These are phyloP conservation scores for Blastobotrys apis DNA, from an alignment of 1,139 yeast genomes.

Conservation along the genomic window DNA sequence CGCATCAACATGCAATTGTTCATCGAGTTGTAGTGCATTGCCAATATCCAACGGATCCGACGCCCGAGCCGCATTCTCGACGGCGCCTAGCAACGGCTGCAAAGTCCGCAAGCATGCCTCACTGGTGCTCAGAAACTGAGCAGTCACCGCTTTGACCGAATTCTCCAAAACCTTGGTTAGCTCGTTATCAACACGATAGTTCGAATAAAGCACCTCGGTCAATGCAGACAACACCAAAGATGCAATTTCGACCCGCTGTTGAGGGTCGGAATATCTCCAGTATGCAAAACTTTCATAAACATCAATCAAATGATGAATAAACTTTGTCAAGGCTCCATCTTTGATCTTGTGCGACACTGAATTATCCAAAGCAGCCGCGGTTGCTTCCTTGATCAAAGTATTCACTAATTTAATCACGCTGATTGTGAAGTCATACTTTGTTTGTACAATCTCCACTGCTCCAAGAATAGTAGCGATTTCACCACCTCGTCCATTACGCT, in stretches of 20 bases:
- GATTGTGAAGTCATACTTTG: slow-evolving; percentile 61
- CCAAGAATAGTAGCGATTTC: slow-evolving; percentile 60
- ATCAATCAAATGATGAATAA: slow-evolving; percentile 54
- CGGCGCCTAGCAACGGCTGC: slow-evolving; percentile 50
- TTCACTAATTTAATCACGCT: slow-evolving; percentile 53
- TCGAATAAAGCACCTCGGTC: slow-evolving; percentile 49
- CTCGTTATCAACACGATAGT: slow-evolving; percentile 46
- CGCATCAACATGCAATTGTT: slow-evolving; percentile 32
- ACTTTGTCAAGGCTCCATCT: slow-evolving; percentile 51
- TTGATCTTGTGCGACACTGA: slow-evolving; percentile 45
- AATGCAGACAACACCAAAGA: slow-evolving; percentile 53
- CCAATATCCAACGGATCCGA: slow-evolving; percentile 44
- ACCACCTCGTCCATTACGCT: slow-evolving; percentile 67
- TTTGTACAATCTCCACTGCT: slow-evolving; percentile 66
- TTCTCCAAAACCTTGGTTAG: slow-evolving; percentile 43
- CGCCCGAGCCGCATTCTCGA: slow-evolving; percentile 46
- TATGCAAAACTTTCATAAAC: slow-evolving; percentile 70
- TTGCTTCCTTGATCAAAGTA: slow-evolving; percentile 51
- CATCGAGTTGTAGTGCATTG: slow-evolving; percentile 26
- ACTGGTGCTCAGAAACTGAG: slow-evolving; percentile 53
- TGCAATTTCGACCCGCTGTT: slow-evolving; percentile 63
- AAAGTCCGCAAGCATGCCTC: slow-evolving; percentile 53
- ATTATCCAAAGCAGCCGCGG: slow-evolving; percentile 37
- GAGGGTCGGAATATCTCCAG: slow-evolving; percentile 58
- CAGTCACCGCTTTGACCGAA: slow-evolving; percentile 49